Evolutionary conservation across 768 basidiomycete genomes (phyloP), one percentile per base, ranked within the genome.

Genomic region (Agaricus subrufescens): DNA sequence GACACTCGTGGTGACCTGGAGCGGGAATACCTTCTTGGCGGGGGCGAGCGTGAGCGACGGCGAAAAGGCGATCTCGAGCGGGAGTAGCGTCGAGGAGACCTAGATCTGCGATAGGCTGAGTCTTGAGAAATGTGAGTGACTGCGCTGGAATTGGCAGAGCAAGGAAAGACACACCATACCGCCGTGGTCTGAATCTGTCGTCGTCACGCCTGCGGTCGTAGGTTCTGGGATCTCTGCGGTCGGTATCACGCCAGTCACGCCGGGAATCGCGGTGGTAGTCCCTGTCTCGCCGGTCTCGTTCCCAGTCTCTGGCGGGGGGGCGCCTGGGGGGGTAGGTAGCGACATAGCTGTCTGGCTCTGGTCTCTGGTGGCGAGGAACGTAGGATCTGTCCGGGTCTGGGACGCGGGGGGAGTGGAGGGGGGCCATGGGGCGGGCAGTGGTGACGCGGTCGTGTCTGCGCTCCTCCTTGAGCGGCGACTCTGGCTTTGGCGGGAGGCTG

Each of bases 401-500:
- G 15, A 52, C 31, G 31, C 45, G 46, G 26, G 63, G 9, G 56
- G 45, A 14, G 50, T n/a, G 26, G 27, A 26, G 5, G 40, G 57
- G 52, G n/a, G 56, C 56, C 44, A 61, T 58, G 26, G 61, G 50
- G 14, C 68, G 68, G 6, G 54, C 54, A 27, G 50, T 54, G 31
- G 46, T 26, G 12, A 47, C 46, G 37, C 46, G 12, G 29, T 52
- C 50, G n/a, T 3, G 54, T 43, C 54, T 40, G 26, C 39, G 27
- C 6, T 43, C 54, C 34, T 56, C 46, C 14, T 50, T 55, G 48
- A 46, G 42, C 0, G 34, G 55, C 48, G 45, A 56, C 48, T 66
- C 65, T 52, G 73, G 73, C 60, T 69, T 73, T 46, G 67, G 66
- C 48, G 73, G 73, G 56, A 75, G 71, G 57, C 61, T 66, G 12